Conservation (phyloP, 495 filamentous ascomycete species). For the Hyphodiscus hymeniophilus region DNA sequence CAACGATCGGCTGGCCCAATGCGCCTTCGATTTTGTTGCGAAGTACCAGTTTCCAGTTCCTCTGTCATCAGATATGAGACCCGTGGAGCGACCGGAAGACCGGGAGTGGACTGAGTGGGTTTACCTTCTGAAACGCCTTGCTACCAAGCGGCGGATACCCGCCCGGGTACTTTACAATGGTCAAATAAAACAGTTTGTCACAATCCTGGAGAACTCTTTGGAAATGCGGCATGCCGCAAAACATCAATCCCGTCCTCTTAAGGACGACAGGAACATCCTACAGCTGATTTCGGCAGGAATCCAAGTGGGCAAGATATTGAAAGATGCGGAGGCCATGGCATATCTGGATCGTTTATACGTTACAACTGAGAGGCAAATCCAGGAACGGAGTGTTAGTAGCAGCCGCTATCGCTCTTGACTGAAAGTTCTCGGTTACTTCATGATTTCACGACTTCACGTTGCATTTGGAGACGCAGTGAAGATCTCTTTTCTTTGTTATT, state of each 20-base stretch:
- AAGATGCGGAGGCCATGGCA: slow-evolving; percentile 73
- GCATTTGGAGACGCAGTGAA: not conserved
- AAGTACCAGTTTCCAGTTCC: slow-evolving; percentile 87
- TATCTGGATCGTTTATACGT: slow-evolving; percentile 65
- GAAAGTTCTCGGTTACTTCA: not conserved
- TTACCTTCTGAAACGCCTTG: slow-evolving; percentile 75
- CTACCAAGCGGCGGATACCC: slow-evolving; percentile 78
- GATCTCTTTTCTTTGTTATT: not conserved
- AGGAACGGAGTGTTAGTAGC: slow-evolving; percentile 43
- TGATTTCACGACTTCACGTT: slow-evolving; percentile 5
- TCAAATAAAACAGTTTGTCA: slow-evolving; percentile 83
- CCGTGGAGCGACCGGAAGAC: slow-evolving; percentile 69
- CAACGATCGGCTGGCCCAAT: slow-evolving; percentile 76
- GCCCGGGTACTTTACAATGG: slow-evolving; percentile 76
- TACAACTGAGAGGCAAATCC: slow-evolving; percentile 65
- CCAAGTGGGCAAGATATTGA: slow-evolving; percentile 79
- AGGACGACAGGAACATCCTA: slow-evolving; percentile 84
- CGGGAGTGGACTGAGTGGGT: slow-evolving; percentile 92
- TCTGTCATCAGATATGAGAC: slow-evolving; percentile 63
- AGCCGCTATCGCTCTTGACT: slow-evolving; percentile 10
- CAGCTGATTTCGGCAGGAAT: slow-evolving; percentile 80
- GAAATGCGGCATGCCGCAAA: slow-evolving; percentile 81
- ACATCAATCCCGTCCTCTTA: slow-evolving; percentile 72
- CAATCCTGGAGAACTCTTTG: slow-evolving; percentile 72
- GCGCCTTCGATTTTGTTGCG: slow-evolving; percentile 82